Percentiles rank a stretch among this genome's conserved stretches.
Evolutionary conservation across 2,329 filamentous ascomycete species (phyloP).

Genomic region (Hypomyces perniciosus): DNA sequence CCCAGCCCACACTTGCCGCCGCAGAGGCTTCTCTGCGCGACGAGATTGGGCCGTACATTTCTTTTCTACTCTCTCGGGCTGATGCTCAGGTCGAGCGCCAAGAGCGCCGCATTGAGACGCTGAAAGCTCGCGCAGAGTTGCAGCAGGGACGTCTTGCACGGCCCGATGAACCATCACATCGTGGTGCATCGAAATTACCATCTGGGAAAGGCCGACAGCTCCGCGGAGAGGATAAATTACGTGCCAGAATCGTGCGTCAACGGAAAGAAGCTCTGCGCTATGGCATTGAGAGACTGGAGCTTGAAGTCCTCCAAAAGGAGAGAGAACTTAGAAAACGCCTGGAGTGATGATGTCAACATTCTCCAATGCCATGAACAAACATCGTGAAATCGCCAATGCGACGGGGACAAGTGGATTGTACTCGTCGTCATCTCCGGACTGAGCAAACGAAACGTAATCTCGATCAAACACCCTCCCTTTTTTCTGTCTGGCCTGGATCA

Average conservation of each 20-base stretch:
- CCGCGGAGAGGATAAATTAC: slow-evolving; percentile 46
- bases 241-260: slow-evolving; percentile 60
- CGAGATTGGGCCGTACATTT: slow-evolving; percentile 83
- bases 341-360: slow-evolving; percentile 26
- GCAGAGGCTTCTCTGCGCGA: slow-evolving; percentile 80
- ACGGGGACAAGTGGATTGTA: neutral
- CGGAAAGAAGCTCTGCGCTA: slow-evolving; percentile 83
- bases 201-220: slow-evolving; percentile 31
- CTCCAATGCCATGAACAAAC: neutral
- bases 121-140: slow-evolving; percentile 76
- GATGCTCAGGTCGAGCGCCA: slow-evolving; percentile 77
- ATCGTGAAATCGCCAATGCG: neutral
- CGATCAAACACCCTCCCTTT: neutral
- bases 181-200: neutral
- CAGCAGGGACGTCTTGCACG: slow-evolving; percentile 62
- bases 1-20: slow-evolving; percentile 72
- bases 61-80: slow-evolving; percentile 72
- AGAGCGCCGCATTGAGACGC: slow-evolving; percentile 72
- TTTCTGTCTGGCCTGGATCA: neutral
- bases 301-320: slow-evolving; percentile 76
- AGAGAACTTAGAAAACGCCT: slow-evolving; percentile 50
- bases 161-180: slow-evolving; percentile 15
- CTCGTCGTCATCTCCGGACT: neutral
- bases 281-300: slow-evolving; percentile 75
- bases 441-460: neutral